phyloP scores from a whole-genome alignment of 441 rosid genomes.

The Brassica hybrid region DNA sequence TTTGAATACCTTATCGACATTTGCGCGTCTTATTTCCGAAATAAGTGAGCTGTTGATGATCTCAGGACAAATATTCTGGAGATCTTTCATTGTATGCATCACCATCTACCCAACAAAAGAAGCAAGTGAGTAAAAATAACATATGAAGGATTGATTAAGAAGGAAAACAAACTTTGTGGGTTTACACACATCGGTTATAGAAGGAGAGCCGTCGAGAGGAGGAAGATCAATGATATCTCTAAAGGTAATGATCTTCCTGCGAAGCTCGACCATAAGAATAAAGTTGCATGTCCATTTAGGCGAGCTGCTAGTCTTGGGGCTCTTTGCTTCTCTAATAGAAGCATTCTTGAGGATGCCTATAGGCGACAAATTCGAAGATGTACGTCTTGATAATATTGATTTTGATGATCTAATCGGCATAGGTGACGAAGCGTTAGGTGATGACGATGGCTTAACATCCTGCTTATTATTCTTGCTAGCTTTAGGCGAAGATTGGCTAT shows the following conservation, averaged over 20 bases:
- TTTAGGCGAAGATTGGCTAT: slow-evolving; percentile 39
- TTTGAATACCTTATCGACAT: slow-evolving; percentile 55
- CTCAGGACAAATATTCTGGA: too few species aligned
- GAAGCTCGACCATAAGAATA: slow-evolving; percentile 72
- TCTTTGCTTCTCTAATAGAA: slow-evolving; percentile 40
- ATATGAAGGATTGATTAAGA: neutral
- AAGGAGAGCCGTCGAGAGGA: slow-evolving; percentile 52
- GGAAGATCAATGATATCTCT: slow-evolving; percentile 80
- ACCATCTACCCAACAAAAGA: slow-evolving; percentile 57
- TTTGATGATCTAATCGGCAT: slow-evolving; percentile 37
- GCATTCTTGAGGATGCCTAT: slow-evolving; percentile 28
- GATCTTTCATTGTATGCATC: slow-evolving; percentile 71
- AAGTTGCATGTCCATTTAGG: slow-evolving; percentile 52
- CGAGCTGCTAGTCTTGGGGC: slow-evolving; percentile 43
- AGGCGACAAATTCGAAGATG: slow-evolving; percentile 27
- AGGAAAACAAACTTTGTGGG: neutral
- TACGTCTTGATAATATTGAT: slow-evolving; percentile 40
- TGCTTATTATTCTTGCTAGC: slow-evolving; percentile 43
- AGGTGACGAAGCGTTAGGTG: slow-evolving; percentile 39
- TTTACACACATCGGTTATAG: slow-evolving; percentile 57
- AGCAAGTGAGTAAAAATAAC: neutral
- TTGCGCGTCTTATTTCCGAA: slow-evolving; percentile 53
- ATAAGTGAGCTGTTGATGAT: slow-evolving; percentile 46
- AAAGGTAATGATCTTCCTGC: slow-evolving; percentile 64
- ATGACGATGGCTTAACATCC: slow-evolving; percentile 31